Evolutionary conservation across 495 filamentous ascomycete genomes (phyloP).

Genomic region (Neurospora intermedia): DNA sequence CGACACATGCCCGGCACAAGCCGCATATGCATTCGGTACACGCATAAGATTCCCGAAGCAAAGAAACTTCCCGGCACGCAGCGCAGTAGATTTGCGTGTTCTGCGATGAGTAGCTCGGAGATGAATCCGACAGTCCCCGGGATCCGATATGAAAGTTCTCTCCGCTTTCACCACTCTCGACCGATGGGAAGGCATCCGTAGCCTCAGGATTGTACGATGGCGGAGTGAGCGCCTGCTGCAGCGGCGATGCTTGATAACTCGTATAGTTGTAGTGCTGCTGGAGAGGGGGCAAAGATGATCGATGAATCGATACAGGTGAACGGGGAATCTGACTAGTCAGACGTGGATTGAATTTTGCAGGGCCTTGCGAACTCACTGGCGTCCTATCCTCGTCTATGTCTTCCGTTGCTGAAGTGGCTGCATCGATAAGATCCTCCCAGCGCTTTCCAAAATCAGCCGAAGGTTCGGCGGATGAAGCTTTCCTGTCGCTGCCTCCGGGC

Average conservation of each 20-base stretch:
- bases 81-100: slow-evolving; percentile 83
- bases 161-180: slow-evolving; percentile 54
- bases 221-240: slow-evolving; percentile 78
- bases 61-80: slow-evolving; percentile 60
- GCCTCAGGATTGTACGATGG: slow-evolving; percentile 56
- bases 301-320: slow-evolving; percentile 57
- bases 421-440: slow-evolving; percentile 92
- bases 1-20: slow-evolving; percentile 75
- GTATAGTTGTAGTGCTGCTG: slow-evolving; percentile 47
- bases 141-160: slow-evolving; percentile 56
- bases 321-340: slow-evolving; percentile 48
- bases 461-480: slow-evolving; percentile 77
- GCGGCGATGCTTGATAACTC: slow-evolving; percentile 73
- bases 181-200: slow-evolving; percentile 71
- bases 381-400: slow-evolving; percentile 81
- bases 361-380: slow-evolving; percentile 47
- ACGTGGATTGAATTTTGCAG: slow-evolving; percentile 24
- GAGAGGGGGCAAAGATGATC: slow-evolving; percentile 69
- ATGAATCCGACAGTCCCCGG: slow-evolving; percentile 42
- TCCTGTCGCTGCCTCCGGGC: slow-evolving; percentile 63
- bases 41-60: slow-evolving; percentile 71
- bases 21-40: slow-evolving; percentile 94
- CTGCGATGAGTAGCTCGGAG: slow-evolving; percentile 43
- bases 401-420: slow-evolving; percentile 74
- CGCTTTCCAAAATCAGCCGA: slow-evolving; percentile 69